Base-by-base conservation (phyloP, 1,284 basidiomycete genomes). In the Volvariella volvacea region DNA sequence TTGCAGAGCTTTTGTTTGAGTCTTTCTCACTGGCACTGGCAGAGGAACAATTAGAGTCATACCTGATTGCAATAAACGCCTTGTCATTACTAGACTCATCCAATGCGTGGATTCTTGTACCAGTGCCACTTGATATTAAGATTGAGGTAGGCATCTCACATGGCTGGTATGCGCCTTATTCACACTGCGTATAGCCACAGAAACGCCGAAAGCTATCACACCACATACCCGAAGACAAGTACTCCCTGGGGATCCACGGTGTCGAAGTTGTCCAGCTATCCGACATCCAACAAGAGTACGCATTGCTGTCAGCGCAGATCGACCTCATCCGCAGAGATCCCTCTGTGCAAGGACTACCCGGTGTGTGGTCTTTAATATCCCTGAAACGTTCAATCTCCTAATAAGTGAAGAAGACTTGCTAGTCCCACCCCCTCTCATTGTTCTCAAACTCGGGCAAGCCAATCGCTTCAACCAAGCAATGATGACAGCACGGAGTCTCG, bases 11-110 rank as follows among this genome's bases (percentile, higher is more conserved):
- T 37, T 66, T 72, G 48, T 63, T 60, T 43, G 68, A 76, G 47
- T 48, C 62, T 28, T 55, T 67, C 30, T 66, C 78, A 22, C 62
- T 79, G 22, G 71, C 76, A 14, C 56, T 87, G 41, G 78, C 80
- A 25, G 80, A 83, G 50, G 77, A 88, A 53, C 90, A 93, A 61
- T 76, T 91, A 20, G 78, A 90, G 68, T 73, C 88, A 54, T 89
- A 92, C 58, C 75, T 88, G 39, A 81, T 94, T 22, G 84, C 92
- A 14, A 88, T 96, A 65, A 98, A 97, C 59, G 84, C 92, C 7
- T 70, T 99, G 28, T 80, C 87, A 9, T 72, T 98, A 50, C 74
- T 94, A 22, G 86, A 92, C 55, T 70, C 74, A 50, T 82, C 84
- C 55, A 84, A 83, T 52, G 86, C 92, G 7, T 99, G 92, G 92